phyloP scores from a whole-genome alignment of 2,329 filamentous ascomycete species.

The Xenosphaeropsis pyriputrescens region DNA sequence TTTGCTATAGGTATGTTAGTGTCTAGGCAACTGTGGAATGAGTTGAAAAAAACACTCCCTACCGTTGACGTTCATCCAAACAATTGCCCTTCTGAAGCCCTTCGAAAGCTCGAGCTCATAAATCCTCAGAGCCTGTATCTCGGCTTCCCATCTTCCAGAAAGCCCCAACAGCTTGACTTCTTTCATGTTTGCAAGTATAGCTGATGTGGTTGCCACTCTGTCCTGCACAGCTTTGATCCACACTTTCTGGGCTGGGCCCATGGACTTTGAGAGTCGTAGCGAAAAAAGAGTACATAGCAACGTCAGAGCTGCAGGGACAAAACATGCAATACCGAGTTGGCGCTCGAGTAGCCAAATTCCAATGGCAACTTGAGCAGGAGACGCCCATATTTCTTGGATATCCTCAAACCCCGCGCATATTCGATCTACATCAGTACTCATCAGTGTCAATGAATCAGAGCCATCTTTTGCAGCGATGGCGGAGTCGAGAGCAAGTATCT shows the following conservation, averaged over 20 bases:
- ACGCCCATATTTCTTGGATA: slow-evolving; percentile 23
- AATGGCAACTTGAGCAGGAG: slow-evolving; percentile 18
- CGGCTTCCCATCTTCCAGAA: slow-evolving; percentile 16
- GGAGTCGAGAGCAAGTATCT: slow-evolving; percentile 10
- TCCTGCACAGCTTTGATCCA: slow-evolving; percentile 18
- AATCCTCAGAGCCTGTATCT: slow-evolving; percentile 21
- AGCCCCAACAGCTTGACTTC: slow-evolving; percentile 20
- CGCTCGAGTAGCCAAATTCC: slow-evolving; percentile 19
- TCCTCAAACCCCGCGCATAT: slow-evolving; percentile 18
- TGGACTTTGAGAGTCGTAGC: background rate
- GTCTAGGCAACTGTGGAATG: too few species aligned
- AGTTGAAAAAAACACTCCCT: too few species aligned
- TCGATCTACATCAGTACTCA: slow-evolving; percentile 26
- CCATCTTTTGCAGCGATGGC: slow-evolving; percentile 12
- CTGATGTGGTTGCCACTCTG: slow-evolving; percentile 14
- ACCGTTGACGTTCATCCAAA: too few species aligned
- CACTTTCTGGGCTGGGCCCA: slow-evolving; percentile 11
- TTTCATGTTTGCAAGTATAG: slow-evolving; percentile 17
- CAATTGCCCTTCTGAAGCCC: slow-evolving; percentile 18
- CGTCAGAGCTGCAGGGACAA: slow-evolving; percentile 6
- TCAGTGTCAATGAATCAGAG: slow-evolving; percentile 22
- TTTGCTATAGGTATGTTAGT: background rate
- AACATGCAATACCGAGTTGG: slow-evolving; percentile 9
- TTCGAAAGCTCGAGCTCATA: slow-evolving; percentile 23
- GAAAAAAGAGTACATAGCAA: background rate